Percentiles rank a stretch among this genome's conserved stretches.
Conservation (phyloP, 768 basidiomycete genomes). For the Pisolithus sp. region DNA sequence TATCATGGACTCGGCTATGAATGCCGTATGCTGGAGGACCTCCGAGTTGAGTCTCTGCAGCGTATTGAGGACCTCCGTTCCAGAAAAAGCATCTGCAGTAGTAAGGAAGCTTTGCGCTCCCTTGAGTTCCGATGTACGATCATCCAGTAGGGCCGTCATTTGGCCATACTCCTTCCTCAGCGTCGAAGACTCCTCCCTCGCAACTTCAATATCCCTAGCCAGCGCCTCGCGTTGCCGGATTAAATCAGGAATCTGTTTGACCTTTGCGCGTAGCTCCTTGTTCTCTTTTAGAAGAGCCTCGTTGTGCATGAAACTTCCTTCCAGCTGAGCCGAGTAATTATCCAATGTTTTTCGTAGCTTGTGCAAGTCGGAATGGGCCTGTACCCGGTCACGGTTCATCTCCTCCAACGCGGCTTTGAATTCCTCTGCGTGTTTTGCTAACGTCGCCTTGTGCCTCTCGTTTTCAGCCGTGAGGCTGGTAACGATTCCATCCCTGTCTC, state of each 20-base stretch:
- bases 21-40: constrained; percentile 43
- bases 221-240: constrained; percentile 16
- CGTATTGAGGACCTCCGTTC: constrained; percentile 39
- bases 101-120: constrained; percentile 42
- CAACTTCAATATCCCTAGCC: constrained; percentile 13
- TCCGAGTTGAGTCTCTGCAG: constrained; percentile 42
- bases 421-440: constrained; percentile 12
- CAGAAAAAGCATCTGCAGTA: constrained; percentile 37
- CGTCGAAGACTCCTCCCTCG: constrained; percentile 23
- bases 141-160: constrained; percentile 27
- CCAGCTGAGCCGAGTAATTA: constrained; percentile 11
- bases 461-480: constrained; percentile 15
- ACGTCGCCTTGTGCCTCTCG: constrained; percentile 12
- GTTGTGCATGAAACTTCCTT: constrained; percentile 12
- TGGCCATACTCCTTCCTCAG: constrained; percentile 25
- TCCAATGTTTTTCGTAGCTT: constrained; percentile 17
- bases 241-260: constrained; percentile 3
- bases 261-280: constrained; percentile 1
- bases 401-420: constrained; percentile 20
- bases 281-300: constrained; percentile 11
- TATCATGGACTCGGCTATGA: constrained; percentile 42
- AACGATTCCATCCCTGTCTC: constrained; percentile 16
- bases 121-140: constrained; percentile 38
- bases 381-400: constrained; percentile 14
- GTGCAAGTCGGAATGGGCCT: constrained; percentile 17